These are phyloP conservation scores for Lasiosphaeris hirsuta DNA, from an alignment of 495 filamentous ascomycete species.

Conservation along the genomic window DNA sequence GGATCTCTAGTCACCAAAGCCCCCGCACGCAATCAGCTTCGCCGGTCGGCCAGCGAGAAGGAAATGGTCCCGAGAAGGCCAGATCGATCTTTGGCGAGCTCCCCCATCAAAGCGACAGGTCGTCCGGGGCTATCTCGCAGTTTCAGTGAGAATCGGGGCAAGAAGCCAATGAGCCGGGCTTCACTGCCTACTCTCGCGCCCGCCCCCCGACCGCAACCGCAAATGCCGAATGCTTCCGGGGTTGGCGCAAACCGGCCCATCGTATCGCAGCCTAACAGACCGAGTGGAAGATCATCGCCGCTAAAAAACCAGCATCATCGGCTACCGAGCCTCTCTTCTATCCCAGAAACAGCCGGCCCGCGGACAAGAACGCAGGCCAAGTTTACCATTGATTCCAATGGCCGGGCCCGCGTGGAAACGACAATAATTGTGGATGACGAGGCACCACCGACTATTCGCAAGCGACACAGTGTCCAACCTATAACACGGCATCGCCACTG, in stretches of 20 bases:
- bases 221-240: constrained; percentile 22
- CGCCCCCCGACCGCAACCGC: constrained; percentile 21
- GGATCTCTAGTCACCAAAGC: constrained; percentile 24
- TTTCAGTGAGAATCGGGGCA: constrained; percentile 49
- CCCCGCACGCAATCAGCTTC: constrained; percentile 31
- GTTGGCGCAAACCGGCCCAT: constrained; percentile 28
- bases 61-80: constrained; percentile 35
- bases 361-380: constrained; percentile 56
- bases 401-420: constrained; percentile 68
- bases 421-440: constrained; percentile 52
- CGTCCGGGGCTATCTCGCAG: constrained; percentile 61
- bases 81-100: constrained; percentile 49
- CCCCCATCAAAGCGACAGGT: constrained; percentile 47
- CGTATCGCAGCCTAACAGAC: constrained; percentile 33
- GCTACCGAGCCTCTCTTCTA: constrained; percentile 46
- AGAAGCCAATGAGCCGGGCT: constrained; percentile 31
- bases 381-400: constrained; percentile 68
- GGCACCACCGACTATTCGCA: constrained; percentile 24
- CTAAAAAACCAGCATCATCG: constrained; percentile 45
- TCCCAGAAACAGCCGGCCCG: constrained; percentile 45
- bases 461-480: constrained; percentile 30
- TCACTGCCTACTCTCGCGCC: constrained; percentile 38
- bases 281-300: constrained; percentile 48
- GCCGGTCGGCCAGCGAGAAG: constrained; percentile 43
- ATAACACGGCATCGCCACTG: constrained; percentile 25